These are phyloP conservation scores for Monilinia laxa DNA, from an alignment of 2,329 filamentous ascomycete species.

Conservation along the genomic window DNA sequence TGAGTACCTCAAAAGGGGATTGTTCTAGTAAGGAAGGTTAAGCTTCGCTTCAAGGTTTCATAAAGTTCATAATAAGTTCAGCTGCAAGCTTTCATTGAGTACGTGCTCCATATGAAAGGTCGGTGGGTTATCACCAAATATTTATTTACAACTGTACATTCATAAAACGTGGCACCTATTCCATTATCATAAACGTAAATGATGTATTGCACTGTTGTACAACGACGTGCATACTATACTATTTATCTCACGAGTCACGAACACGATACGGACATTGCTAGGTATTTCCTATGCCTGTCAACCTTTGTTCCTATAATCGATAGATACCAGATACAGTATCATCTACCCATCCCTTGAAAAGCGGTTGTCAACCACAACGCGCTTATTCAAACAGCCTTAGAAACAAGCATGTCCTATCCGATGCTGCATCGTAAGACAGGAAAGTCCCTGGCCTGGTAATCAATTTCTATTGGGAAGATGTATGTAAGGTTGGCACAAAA, in stretches of 20 bases:
- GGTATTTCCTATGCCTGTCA: not conserved
- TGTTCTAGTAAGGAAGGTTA: conserved; percentile 11
- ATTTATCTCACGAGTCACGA: too few relatives aligned
- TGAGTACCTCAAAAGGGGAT: conserved; percentile 19
- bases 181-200: not conserved
- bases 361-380: conserved; percentile 11
- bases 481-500: not conserved
- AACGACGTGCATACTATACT: not conserved
- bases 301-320: too few relatives aligned
- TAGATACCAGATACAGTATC: not conserved
- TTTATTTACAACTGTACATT: conserved; percentile 11
- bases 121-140: not conserved
- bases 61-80: conserved; percentile 23
- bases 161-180: conserved; percentile 22
- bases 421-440: not conserved
- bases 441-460: not conserved
- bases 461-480: not conserved
- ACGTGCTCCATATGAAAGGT: conserved; percentile 4
- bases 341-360: not conserved
- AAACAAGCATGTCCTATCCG: not conserved
- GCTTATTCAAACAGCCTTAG: conserved; percentile 13
- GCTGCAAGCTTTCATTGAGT: conserved; percentile 20
- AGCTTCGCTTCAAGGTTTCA: conserved; percentile 22
- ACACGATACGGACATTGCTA: not conserved
- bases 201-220: not conserved